Conservation (phyloP, 208 protist genomes). For the Leishmania martiniquensis region DNA sequence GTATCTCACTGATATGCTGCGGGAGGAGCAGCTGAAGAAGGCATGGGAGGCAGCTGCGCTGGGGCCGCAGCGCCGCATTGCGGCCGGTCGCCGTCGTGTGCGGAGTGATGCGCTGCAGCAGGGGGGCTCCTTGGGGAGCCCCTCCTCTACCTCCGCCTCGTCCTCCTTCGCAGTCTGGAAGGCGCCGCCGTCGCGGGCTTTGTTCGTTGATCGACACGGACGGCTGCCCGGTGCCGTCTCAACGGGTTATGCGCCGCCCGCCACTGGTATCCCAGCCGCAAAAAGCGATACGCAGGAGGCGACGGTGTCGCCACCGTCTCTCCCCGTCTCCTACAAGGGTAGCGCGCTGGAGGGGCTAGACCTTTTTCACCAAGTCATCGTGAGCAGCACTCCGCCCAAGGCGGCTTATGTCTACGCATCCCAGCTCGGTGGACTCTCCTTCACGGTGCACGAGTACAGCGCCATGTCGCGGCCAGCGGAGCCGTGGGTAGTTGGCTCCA, state of each 20-base stretch:
- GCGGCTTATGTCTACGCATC: constrained; percentile 64
- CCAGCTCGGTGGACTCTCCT: constrained; percentile 66
- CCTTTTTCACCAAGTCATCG: constrained; percentile 73
- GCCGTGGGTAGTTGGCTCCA: constrained; percentile 47
- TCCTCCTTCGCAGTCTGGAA: constrained; percentile 26
- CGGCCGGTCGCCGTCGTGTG: constrained; percentile 25
- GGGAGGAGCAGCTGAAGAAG: constrained; percentile 45
- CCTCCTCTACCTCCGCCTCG: background rate
- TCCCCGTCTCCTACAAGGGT: constrained; percentile 17
- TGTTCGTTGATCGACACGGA: constrained; percentile 36
- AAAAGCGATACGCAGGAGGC: background rate
- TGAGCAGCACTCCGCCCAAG: constrained; percentile 52
- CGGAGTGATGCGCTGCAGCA: constrained; percentile 14
- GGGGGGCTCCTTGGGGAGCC: background rate
- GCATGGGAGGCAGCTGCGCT: constrained; percentile 29
- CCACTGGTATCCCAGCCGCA: background rate
- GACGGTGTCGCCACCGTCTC: background rate
- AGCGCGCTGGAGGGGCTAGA: constrained; percentile 63
- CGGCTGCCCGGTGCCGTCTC: constrained; percentile 15
- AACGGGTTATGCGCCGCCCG: background rate
- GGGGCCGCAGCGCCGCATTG: constrained; percentile 28
- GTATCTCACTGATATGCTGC: constrained; percentile 74
- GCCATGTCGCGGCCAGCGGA: constrained; percentile 57
- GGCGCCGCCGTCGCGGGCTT: constrained; percentile 16
- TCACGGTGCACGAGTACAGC: constrained; percentile 82